Base-by-base conservation (phyloP, 129 eudicot species). In the Ambrosia trifida region DNA sequence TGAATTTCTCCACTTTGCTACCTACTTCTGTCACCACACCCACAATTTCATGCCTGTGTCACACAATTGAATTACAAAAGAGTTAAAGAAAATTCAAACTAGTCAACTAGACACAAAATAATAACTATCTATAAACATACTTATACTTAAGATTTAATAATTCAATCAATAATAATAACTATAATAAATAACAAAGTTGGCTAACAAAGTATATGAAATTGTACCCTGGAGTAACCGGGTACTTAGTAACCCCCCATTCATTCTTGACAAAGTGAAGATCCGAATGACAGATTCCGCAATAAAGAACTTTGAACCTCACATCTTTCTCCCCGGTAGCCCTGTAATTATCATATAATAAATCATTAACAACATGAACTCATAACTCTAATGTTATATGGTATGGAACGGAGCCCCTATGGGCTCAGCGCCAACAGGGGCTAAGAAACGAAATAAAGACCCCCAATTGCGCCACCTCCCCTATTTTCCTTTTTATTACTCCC, bases 11-110 rank as follows among this genome's bases (percentile, higher is more conserved):
- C 1, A 91, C 97, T 65, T 86, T 85, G 86, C 64, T 85, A 0
- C 97, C 97, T 1, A 91, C 83, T 73, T 85, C 92, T 0, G 97
- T 88, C 45, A 91, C 95, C 45, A 54, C 76, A 0, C 92, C 95
- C 11, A 84, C 90, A 65, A 85, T 65, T 74, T 88, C 97, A 62
- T 91, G 95, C 80, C 91, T 91, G 62, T 10, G 68, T 16, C 4
- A 14, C 17, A 8, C 58, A 54, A 70, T 43, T 3, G 3, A 0
- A 58, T 41, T 30, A 8, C 30, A 24, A 24, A 24, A 24, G 28
- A 24, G 28, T 24, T 24, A 24, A 24, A 24, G 1, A 1, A 24
- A 24, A 24, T n/a, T n/a, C n/a, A n/a, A n/a, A n/a, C n/a, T n/a
- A n/a, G n/a, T n/a, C n/a, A n/a, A n/a, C n/a, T n/a, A n/a, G n/a